Percentiles rank a stretch among this genome's conserved stretches.
phyloP scores from a whole-genome alignment of 306 rosid genomes.

The Quercus dentata region DNA sequence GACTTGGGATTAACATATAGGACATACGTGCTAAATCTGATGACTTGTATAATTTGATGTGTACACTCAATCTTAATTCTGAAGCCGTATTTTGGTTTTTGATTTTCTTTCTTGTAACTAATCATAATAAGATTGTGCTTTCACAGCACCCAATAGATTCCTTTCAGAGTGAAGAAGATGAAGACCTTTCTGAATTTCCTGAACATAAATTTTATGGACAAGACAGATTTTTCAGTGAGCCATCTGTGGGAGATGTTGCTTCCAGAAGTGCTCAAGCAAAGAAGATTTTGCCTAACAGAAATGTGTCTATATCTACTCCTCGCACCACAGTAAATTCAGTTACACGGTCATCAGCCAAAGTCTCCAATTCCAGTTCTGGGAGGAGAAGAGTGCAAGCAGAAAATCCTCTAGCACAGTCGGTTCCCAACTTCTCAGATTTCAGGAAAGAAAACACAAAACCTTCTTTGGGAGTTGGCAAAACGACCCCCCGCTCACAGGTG shows the following conservation, averaged over 20 bases:
- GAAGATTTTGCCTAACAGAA: constrained; percentile 53
- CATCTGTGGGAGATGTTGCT: constrained; percentile 41
- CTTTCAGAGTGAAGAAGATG: constrained; percentile 70
- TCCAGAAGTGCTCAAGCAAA: constrained; percentile 53
- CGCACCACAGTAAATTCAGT: constrained; percentile 44
- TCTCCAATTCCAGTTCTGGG: constrained; percentile 51
- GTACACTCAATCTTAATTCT: constrained; percentile 13
- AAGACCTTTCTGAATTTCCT: constrained; percentile 58
- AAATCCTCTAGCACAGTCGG: constrained; percentile 79
- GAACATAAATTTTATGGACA: constrained; percentile 54
- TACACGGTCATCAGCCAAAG: constrained; percentile 52
- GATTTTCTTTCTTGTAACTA: constrained; percentile 16
- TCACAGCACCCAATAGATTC: constrained; percentile 71
- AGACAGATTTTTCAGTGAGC: constrained; percentile 35
- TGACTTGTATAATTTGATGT: constrained; percentile 4
- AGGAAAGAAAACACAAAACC: constrained; percentile 97
- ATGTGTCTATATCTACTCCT: constrained; percentile 52
- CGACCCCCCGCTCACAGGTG: constrained; percentile 57
- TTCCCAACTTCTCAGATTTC: constrained; percentile 92
- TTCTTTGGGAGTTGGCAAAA: constrained; percentile 63
- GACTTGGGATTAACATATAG: background rate
- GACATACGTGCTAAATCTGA: constrained; percentile 18
- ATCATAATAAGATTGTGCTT: constrained; percentile 22
- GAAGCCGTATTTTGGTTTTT: constrained; percentile 12
- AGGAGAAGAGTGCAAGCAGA: constrained; percentile 65